Conservation (phyloP, 2,329 filamentous ascomycete genomes). For the Ilyonectria robusta region DNA sequence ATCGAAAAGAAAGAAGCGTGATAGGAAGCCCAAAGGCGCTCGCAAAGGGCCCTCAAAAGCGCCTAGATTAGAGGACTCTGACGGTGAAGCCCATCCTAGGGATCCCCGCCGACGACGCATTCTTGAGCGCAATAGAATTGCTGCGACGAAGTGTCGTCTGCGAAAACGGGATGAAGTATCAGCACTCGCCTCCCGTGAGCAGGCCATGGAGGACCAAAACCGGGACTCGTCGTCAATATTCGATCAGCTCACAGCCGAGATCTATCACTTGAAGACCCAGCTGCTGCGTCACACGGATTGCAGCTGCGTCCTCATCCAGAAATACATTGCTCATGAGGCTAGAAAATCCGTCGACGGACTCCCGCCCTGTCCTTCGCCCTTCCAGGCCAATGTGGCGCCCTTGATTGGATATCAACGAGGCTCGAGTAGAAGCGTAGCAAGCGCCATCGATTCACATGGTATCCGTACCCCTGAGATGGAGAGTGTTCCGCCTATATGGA, state of each 20-base stretch:
- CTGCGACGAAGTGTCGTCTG: constrained; percentile 50
- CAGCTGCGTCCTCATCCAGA: constrained; percentile 35
- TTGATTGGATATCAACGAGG: constrained; percentile 37
- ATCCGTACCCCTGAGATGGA: constrained; percentile 42
- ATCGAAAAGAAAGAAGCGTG: constrained; percentile 37
- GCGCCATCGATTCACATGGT: constrained; percentile 41
- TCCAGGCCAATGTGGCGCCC: constrained; percentile 32
- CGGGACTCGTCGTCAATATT: constrained; percentile 46
- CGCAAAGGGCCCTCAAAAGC: constrained; percentile 31
- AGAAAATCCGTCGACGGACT: constrained; percentile 47
- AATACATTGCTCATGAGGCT: constrained; percentile 51
- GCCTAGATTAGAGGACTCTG: constrained; percentile 28
- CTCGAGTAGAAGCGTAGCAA: constrained; percentile 42
- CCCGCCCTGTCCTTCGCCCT: constrained; percentile 30
- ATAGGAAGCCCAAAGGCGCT: constrained; percentile 43
- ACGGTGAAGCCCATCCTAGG: constrained; percentile 39
- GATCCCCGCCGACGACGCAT: constrained; percentile 45
- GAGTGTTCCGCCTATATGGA: constrained; percentile 38
- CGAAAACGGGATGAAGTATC: constrained; percentile 50
- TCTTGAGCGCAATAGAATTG: constrained; percentile 51
- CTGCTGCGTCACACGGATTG: constrained; percentile 48
- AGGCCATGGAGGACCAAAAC: constrained; percentile 49
- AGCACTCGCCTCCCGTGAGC: constrained; percentile 46
- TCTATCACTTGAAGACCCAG: constrained; percentile 49
- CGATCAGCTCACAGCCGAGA: constrained; percentile 46